Evolutionary conservation across 257 asterid genomes (phyloP).

Genomic region (Perilla frutescens): DNA sequence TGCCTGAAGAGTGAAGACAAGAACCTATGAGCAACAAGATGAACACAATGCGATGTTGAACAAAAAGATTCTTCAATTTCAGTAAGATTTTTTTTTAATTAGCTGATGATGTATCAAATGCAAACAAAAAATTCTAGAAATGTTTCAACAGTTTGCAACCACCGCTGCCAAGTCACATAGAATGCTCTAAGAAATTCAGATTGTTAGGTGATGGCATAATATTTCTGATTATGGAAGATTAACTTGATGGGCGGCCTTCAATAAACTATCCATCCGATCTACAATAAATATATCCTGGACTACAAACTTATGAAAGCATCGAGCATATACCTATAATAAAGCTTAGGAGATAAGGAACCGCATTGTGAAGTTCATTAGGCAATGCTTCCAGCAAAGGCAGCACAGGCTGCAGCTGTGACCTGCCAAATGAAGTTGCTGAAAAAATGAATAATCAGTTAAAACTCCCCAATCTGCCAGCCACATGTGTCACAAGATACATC

Average conservation of each 20-base stretch:
- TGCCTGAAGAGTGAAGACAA: neutral
- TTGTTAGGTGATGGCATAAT: neutral
- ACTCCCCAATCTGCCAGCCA: neutral
- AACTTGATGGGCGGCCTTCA: neutral
- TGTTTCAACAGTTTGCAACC: neutral
- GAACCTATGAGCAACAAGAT: neutral
- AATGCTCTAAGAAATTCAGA: neutral
- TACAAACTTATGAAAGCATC: slow-evolving; percentile 7
- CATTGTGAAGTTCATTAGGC: slow-evolving; percentile 73
- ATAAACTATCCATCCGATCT: neutral
- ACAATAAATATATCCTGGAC: neutral
- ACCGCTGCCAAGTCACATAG: neutral
- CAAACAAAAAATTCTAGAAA: neutral
- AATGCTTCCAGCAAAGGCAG: slow-evolving; percentile 68
- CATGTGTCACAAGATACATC: neutral
- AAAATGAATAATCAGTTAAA: slow-evolving; percentile 44
- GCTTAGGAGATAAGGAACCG: slow-evolving; percentile 85
- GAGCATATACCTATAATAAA: slow-evolving; percentile 69
- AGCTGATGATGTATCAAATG: neutral
- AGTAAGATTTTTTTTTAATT: neutral
- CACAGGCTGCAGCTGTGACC: slow-evolving; percentile 88
- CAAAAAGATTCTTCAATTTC: neutral
- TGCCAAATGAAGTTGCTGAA: slow-evolving; percentile 93
- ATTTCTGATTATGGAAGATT: neutral
- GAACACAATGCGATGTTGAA: neutral